These are phyloP conservation scores for Poronia punctata DNA, from an alignment of 495 filamentous ascomycete species.

Conservation along the genomic window DNA sequence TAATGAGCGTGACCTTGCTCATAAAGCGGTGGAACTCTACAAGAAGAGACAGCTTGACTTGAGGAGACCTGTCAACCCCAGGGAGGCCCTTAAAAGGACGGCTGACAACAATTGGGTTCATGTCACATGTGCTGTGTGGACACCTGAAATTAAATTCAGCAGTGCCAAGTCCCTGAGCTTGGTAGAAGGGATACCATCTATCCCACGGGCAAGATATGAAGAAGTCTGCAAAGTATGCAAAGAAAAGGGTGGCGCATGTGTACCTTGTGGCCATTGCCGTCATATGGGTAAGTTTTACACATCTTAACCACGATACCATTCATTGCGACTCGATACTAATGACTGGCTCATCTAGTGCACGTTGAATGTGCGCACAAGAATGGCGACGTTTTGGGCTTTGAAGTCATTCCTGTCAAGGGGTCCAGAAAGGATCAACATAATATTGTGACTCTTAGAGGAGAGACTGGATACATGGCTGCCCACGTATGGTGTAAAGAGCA, in stretches of 20 bases:
- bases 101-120: slow-evolving; percentile 98
- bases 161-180: slow-evolving; percentile 72
- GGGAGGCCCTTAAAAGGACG: slow-evolving; percentile 88
- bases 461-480: slow-evolving; percentile 68
- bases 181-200: slow-evolving; percentile 78
- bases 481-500: slow-evolving; percentile 90
- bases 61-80: slow-evolving; percentile 73
- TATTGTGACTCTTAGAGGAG: slow-evolving; percentile 66
- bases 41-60: slow-evolving; percentile 72
- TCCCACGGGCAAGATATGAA: slow-evolving; percentile 60
- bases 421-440: slow-evolving; percentile 70
- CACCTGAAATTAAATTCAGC: slow-evolving; percentile 84
- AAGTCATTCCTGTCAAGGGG: slow-evolving; percentile 82
- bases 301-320: not conserved
- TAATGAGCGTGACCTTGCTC: slow-evolving; percentile 70
- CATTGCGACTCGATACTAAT: slow-evolving; percentile 7
- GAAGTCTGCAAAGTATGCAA: slow-evolving; percentile 85
- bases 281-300: slow-evolving; percentile 38
- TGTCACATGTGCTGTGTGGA: slow-evolving; percentile 85
- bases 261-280: slow-evolving; percentile 76
- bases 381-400: slow-evolving; percentile 78
- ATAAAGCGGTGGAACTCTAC: slow-evolving; percentile 68
- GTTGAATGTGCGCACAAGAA: slow-evolving; percentile 82
- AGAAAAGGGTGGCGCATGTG: slow-evolving; percentile 61
- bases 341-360: slow-evolving; percentile 52